Evolutionary conservation across 805 yeast species (phyloP), one percentile per base, ranked within the genome.

Genomic region (Yarrowia yakushimensis): DNA sequence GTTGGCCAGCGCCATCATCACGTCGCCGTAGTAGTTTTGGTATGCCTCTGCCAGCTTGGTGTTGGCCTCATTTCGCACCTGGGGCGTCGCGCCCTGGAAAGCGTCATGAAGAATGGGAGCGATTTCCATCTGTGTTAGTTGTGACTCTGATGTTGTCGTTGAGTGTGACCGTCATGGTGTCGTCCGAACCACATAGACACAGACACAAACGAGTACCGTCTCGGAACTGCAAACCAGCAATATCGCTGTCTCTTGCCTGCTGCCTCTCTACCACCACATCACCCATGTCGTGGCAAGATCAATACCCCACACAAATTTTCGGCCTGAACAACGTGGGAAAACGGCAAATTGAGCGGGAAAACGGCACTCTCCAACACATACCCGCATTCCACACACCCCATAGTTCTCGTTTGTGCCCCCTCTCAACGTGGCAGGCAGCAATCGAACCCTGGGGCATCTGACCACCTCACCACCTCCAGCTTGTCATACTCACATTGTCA

Each of bases 21-120:
- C 93, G 68, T 84, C 85, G 45, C 69, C 85, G 78, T 89, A 93
- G 74, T 89, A 86, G 65, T 84, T 87, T 67, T 81, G 79, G 15
- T 96, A 88, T 23, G 90, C 82, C 57, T 81, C 81, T 67, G 80
- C 79, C 69, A 93, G 82, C 74, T 89, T 88, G 43, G 82, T 78
- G 75, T 90, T 97, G 65, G 97, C 96, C 66, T 83, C 82, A 13
- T 39, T 41, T 39, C 61, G 46, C 67, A 82, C 81, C 63, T 77
- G 75, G 36, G 86, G 85, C 73, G 88, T 84, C 65, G 30, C 50
- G 71, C 81, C 82, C 68, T 87, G 77, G 72, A 91, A 83, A 64
- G 96, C 96, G 69, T 85, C 85, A 72, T 90, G 96, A 70, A 91
- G 82, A 65, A 88, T 78, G 68, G 81, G 81, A 67, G 85, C 82